A percentile compares a stretch with the other conserved stretches of the same genome.
Conservation (phyloP, 306 rosid genomes). For the Citrullus colocynthis region DNA sequence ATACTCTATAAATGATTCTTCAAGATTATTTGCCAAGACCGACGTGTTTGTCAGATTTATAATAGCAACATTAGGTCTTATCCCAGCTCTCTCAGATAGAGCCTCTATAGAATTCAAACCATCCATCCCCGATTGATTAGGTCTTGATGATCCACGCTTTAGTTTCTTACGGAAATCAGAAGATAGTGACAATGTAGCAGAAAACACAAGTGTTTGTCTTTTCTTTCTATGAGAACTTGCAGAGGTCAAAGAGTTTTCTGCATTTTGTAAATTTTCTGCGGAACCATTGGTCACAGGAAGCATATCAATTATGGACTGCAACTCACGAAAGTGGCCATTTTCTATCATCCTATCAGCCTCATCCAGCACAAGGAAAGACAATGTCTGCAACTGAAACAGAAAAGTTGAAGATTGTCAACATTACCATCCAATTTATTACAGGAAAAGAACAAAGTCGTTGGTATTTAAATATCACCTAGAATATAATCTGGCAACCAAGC, state of each 20-base stretch:
- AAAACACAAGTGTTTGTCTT: slow-evolving; percentile 90
- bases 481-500: background rate
- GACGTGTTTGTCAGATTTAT: slow-evolving; percentile 77
- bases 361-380: slow-evolving; percentile 92
- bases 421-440: background rate
- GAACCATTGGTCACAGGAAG: slow-evolving; percentile 52
- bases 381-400: slow-evolving; percentile 67
- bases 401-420: slow-evolving; percentile 1
- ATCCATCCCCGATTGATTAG: slow-evolving; percentile 42
- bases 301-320: slow-evolving; percentile 88
- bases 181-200: slow-evolving; percentile 85
- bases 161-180: slow-evolving; percentile 88
- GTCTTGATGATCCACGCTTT: slow-evolving; percentile 48
- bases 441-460: background rate
- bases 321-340: slow-evolving; percentile 80
- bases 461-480: background rate
- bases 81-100: slow-evolving; percentile 85
- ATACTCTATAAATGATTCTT: slow-evolving; percentile 90
- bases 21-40: slow-evolving; percentile 66
- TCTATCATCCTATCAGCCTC: slow-evolving; percentile 98
- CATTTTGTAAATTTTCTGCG: slow-evolving; percentile 24
- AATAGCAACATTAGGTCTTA: slow-evolving; percentile 73
- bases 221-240: slow-evolving; percentile 73
- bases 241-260: slow-evolving; percentile 32
- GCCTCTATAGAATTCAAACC: slow-evolving; percentile 71